Conservation (phyloP, 352 stramenopile genomes). For the Globisporangium rhizosaccharum region DNA sequence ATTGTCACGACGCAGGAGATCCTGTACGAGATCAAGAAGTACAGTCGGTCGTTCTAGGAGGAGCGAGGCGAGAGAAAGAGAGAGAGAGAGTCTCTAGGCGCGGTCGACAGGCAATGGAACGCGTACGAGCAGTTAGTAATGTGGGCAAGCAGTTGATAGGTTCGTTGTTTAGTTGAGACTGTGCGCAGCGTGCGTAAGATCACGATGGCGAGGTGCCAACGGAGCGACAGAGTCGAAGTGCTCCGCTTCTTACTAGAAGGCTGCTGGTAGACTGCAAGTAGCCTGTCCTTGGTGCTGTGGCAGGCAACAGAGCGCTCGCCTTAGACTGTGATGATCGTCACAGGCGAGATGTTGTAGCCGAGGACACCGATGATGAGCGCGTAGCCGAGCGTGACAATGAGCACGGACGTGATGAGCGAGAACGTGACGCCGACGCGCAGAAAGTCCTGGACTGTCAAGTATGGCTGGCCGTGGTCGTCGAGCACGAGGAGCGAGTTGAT, state of each 20-base stretch:
- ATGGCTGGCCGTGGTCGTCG: slow-evolving; percentile 85
- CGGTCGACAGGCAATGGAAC: too few species aligned
- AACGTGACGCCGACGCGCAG: slow-evolving; percentile 81
- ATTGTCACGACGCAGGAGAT: slow-evolving; percentile 96
- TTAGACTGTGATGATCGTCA: slow-evolving; percentile 19
- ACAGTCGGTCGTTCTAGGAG: slow-evolving; percentile 89
- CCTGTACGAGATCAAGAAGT: slow-evolving; percentile 98
- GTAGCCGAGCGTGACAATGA: slow-evolving; percentile 86
- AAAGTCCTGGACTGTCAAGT: slow-evolving; percentile 86
- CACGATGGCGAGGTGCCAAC: neutral
- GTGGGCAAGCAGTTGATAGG: too few species aligned
- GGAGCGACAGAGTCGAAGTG: neutral
- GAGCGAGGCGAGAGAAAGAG: neutral
- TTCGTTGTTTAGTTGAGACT: neutral
- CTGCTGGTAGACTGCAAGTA: too few species aligned
- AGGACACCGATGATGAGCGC: slow-evolving; percentile 78
- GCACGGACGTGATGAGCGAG: slow-evolving; percentile 73
- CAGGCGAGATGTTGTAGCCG: slow-evolving; percentile 64
- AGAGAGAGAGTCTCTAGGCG: neutral
- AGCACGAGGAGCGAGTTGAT: slow-evolving; percentile 90
- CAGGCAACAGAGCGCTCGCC: neutral
- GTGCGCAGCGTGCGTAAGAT: neutral
- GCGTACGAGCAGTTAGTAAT: too few species aligned
- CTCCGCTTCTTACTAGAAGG: slow-evolving; percentile 9
- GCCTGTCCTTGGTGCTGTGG: too few species aligned